These are phyloP conservation scores for Didymellaceae sp. DNA, from an alignment of 2,329 filamentous ascomycete genomes.

Conservation along the genomic window DNA sequence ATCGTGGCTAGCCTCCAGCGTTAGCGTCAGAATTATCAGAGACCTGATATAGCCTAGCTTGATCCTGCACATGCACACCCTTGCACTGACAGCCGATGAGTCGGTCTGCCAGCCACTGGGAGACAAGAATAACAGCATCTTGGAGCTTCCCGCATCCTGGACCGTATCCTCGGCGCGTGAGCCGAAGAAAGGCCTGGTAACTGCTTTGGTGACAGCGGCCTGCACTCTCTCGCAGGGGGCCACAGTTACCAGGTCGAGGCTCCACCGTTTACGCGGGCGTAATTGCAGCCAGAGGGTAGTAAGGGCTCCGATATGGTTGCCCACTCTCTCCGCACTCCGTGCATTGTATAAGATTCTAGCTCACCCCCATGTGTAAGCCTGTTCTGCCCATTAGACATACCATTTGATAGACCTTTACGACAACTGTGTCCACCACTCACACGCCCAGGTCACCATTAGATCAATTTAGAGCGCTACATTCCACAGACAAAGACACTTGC, in stretches of 20 bases:
- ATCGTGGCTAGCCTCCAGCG: conserved; percentile 18
- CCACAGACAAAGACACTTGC: too few relatives aligned
- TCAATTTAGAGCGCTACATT: too few relatives aligned
- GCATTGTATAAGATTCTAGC: conserved; percentile 45
- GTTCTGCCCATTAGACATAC: conserved; percentile 29
- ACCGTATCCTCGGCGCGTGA: conserved; percentile 34
- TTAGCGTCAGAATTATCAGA: conserved; percentile 42
- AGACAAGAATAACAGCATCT: conserved; percentile 42
- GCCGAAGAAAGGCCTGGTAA: conserved; percentile 26
- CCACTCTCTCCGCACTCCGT: conserved; percentile 17
- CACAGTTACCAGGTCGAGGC: conserved; percentile 21
- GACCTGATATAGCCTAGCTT: conserved; percentile 35
- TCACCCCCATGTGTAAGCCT: conserved; percentile 38
- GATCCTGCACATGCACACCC: conserved; percentile 31
- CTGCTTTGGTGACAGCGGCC: conserved; percentile 27
- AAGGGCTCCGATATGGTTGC: conserved; percentile 32
- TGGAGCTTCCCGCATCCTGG: conserved; percentile 33
- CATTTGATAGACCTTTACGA: conserved; percentile 18
- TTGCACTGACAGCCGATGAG: conserved; percentile 11
- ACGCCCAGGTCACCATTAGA: too few relatives aligned
- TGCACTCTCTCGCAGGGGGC: conserved; percentile 32
- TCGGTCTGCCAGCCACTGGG: conserved; percentile 35
- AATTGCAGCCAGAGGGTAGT: conserved; percentile 22
- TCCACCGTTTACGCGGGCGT: conserved; percentile 33
- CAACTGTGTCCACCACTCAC: too few relatives aligned